Percentiles rank a stretch among this genome's conserved stretches.
Evolutionary conservation across 176 grass and related monocot species (phyloP).

Genomic region (Eragrostis curvula): DNA sequence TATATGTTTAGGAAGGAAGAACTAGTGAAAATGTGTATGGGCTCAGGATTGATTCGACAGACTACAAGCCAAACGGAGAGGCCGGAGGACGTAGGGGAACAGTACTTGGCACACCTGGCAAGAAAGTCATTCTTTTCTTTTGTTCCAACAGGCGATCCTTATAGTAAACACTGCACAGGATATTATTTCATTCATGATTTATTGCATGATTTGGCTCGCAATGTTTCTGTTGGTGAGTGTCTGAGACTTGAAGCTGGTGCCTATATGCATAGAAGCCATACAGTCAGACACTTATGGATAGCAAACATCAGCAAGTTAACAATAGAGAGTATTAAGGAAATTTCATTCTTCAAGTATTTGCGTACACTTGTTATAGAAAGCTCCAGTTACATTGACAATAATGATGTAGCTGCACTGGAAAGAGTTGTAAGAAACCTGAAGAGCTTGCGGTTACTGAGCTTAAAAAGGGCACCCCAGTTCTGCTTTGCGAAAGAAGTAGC

Average conservation of each 20-base stretch:
- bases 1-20: conserved; percentile 25
- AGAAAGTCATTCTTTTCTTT: conserved; percentile 4
- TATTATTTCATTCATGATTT: conserved; percentile 49
- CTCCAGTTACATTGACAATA: background rate
- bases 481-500: conserved; percentile 18
- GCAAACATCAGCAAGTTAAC: conserved; percentile 8
- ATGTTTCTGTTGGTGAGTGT: conserved; percentile 50
- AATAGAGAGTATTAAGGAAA: background rate
- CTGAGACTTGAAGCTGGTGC: conserved; percentile 24
- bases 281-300: conserved; percentile 42
- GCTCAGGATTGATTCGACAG: background rate
- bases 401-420: background rate
- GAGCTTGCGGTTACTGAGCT: conserved; percentile 29
- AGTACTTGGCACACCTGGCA: background rate
- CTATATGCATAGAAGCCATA: background rate
- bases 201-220: conserved; percentile 40
- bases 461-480: background rate
- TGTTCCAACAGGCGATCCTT: background rate
- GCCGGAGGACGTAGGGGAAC: background rate
- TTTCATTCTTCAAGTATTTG: conserved; percentile 25
- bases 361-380: conserved; percentile 34
- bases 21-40: background rate
- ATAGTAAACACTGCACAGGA: background rate
- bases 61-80: background rate
- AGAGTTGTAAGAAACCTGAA: conserved; percentile 8